Base-by-base conservation (phyloP, 768 basidiomycete genomes). In the Pleurotus sapidus region DNA sequence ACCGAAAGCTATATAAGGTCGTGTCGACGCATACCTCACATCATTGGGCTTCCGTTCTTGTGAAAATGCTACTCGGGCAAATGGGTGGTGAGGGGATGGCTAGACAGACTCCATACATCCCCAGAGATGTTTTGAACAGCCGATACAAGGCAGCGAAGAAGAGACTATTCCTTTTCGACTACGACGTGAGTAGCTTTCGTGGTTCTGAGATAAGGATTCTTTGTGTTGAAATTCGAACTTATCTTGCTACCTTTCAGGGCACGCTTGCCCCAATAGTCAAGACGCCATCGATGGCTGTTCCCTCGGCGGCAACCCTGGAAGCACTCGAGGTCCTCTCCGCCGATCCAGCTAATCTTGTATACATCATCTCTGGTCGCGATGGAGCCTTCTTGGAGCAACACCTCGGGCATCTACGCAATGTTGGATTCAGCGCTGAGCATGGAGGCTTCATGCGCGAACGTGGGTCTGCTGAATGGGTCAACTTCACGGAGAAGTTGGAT, bases 181-280 rank as follows among this genome's bases (percentile, higher is more conserved):
- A 99, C 69, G 95, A 97, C 67, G 92, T 93, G 59, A 65, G 90
- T 80, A 15, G 27, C 46, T 7, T 57, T 55, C 17, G 34, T 43
- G 48, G 27, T 51, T 45, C 43, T 37, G 46, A 34, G n/a, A 49
- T 57, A 46, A 46, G 12, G 42, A 5, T 40, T 8, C 37, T 62
- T 46, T 60, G 56, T 60, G 56, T 12, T 24, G 54, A 49, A 42
- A 24, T 38, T 40, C 64, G 12, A 57, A 55, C 46, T 54, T 39
- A 39, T 49, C 42, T 51, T 5, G 11, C 48, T 14, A 49, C 12
- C 38, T 24, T 20, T 14, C 65, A 96, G 91, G 96, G 96, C 5
- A 99, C 96, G 0, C 86, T 99, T 59, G 88, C 96, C 1, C 96
- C 96, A 2, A 98, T 99, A 71, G 96, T 99, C 70, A 96, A 94